Evolutionary conservation across 164 flowering plant species (phyloP), one percentile per base, ranked within the genome.

Genomic region (Berberis vulgaris): DNA sequence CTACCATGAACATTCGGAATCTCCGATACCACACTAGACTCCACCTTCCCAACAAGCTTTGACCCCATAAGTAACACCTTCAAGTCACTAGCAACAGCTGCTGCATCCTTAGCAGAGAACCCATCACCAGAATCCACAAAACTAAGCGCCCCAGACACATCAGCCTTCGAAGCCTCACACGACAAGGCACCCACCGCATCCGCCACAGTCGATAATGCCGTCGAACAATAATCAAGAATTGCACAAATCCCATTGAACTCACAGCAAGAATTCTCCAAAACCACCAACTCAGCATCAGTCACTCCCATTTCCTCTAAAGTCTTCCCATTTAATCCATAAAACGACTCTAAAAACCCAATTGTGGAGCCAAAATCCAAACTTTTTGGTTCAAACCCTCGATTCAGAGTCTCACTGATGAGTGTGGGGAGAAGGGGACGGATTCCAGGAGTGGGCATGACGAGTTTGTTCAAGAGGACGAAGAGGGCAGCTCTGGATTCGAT

Each of bases 61-160:
- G 97, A 94, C 38, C 89, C 96, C 46, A 74, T 80, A 11, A 89
- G 77, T 73, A 93, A 75, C 45, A 85, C 87, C 76, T 73, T 88
- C 72, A 86, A 54, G 69, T 88, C 98, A 67, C 80, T 70, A 11
- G 94, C 92, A 1, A 93, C 97, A 45, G 81, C 85, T 54, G 74
- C 74, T 55, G 71, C 82, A 11, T 90, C 97, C 77, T 90, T 93
- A 1, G 65, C 64, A 1, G 66, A 64, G 10, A 64, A 67, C 12
- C 98, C 96, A 66, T 92, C 98, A 0, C 96, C 94, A 1, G 87
- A 79, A 66, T 86, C 97, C 45, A 76, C 62, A 66, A 69, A 71
- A 74, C 75, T 80, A 59, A 85, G 73, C 1, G 67, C 67, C 46
- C 68, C 47, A 0, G 52, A 43, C 7, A 75, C 74, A 60, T 88